These are phyloP conservation scores for Mercurialis annua DNA, from an alignment of 345 rosid species.

Conservation along the genomic window DNA sequence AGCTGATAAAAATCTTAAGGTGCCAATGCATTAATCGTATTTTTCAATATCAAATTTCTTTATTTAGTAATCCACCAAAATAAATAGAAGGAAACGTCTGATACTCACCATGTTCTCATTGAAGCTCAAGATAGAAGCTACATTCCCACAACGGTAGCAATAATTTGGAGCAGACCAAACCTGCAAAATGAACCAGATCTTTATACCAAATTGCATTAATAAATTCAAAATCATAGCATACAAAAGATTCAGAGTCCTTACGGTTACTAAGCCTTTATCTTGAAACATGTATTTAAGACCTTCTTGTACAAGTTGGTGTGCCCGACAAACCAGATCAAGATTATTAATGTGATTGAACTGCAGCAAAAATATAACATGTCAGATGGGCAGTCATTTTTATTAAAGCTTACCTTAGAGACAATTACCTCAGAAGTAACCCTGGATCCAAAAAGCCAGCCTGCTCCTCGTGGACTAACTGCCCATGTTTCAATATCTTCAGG, in stretches of 20 bases:
- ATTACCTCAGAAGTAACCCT: conserved; percentile 96
- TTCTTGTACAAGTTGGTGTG: conserved; percentile 99
- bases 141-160: conserved; percentile 99
- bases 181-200: conserved; percentile 40
- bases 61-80: background rate
- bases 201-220: conserved; percentile 20
- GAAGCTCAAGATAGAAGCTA: conserved; percentile 97
- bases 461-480: conserved; percentile 99
- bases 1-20: background rate
- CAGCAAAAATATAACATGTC: conserved; percentile 16
- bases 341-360: conserved; percentile 95
- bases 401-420: background rate
- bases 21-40: background rate
- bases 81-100: background rate
- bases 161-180: conserved; percentile 99
- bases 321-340: conserved; percentile 94
- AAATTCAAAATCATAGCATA: background rate
- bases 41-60: background rate
- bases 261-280: conserved; percentile 99
- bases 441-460: conserved; percentile 99
- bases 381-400: conserved; percentile 14
- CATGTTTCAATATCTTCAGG: conserved; percentile 99
- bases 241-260: conserved; percentile 31
- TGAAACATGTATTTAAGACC: conserved; percentile 99
- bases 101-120: conserved; percentile 81